phyloP scores from a whole-genome alignment of 345 rosid genomes.

The Sonneratia alba region DNA sequence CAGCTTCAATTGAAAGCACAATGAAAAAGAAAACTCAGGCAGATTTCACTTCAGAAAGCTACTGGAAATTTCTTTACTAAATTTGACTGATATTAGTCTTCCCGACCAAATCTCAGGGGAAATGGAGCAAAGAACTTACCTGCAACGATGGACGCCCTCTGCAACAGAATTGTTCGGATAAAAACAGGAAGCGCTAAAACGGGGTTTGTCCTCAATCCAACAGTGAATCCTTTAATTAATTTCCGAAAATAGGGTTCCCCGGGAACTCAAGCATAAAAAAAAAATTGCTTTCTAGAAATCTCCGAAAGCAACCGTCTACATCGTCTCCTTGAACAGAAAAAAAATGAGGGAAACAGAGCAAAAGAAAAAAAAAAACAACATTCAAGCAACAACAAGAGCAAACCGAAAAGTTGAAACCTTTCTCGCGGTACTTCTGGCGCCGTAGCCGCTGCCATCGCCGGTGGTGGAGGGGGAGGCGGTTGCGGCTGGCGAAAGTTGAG shows the following conservation, averaged over 20 bases:
- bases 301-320: neutral
- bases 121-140: too few relatives aligned
- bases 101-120: neutral
- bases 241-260: neutral
- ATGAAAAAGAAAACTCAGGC: too few relatives aligned
- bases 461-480: slow-evolving; percentile 14
- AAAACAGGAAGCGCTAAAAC: neutral
- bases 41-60: neutral
- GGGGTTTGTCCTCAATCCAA: slow-evolving; percentile 1
- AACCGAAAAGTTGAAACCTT: slow-evolving; percentile 31
- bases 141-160: neutral
- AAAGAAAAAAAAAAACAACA: neutral
- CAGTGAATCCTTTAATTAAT: neutral
- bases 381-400: neutral
- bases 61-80: neutral
- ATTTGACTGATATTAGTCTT: too few relatives aligned
- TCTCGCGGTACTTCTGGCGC: slow-evolving; percentile 43
- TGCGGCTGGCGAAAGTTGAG: slow-evolving; percentile 3
- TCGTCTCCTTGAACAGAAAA: neutral
- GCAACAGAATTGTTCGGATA: neutral
- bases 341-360: neutral
- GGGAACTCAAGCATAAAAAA: too few relatives aligned
- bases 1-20: neutral
- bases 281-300: neutral
- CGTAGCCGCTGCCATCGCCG: slow-evolving; percentile 15